A percentile compares a stretch with the other conserved stretches of the same genome.
These are phyloP conservation scores for Panellus pusillus DNA, from an alignment of 768 basidiomycete species.

Conservation along the genomic window DNA sequence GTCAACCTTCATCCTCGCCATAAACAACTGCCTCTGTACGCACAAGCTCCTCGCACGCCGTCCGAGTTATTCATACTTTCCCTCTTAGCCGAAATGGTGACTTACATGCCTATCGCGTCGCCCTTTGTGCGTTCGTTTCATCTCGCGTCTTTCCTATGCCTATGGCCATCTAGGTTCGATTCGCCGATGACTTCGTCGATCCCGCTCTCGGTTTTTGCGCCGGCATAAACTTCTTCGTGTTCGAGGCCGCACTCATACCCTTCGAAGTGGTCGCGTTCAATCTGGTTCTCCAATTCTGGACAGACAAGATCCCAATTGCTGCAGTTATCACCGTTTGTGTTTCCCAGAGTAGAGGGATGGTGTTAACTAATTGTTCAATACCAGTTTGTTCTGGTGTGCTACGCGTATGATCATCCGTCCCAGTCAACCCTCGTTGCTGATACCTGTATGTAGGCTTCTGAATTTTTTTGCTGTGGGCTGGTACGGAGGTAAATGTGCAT, in stretches of 20 bases:
- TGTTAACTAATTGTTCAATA: not conserved
- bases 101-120: conserved; percentile 78
- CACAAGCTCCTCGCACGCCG: conserved; percentile 22
- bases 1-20: conserved; percentile 48
- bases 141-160: not conserved
- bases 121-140: conserved; percentile 54
- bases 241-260: conserved; percentile 42
- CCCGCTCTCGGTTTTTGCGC: conserved; percentile 57
- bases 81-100: conserved; percentile 71
- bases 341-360: not conserved
- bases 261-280: conserved; percentile 59
- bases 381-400: conserved; percentile 39
- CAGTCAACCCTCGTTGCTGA: not conserved
- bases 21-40: conserved; percentile 47
- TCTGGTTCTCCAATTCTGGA: conserved; percentile 54
- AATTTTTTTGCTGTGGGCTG: conserved; percentile 50
- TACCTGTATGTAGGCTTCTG: conserved; percentile 31
- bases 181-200: conserved; percentile 57
- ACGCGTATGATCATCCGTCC: conserved; percentile 33
- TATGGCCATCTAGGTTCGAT: conserved; percentile 44
- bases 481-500: conserved; percentile 42
- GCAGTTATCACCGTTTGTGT: conserved; percentile 40
- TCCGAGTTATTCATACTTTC: conserved; percentile 28
- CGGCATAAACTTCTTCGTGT: conserved; percentile 60
- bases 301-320: conserved; percentile 45